Evolutionary conservation across 148 eudicot species (phyloP), one percentile per base, ranked within the genome.

Genomic region (Polygonum maritimum): DNA sequence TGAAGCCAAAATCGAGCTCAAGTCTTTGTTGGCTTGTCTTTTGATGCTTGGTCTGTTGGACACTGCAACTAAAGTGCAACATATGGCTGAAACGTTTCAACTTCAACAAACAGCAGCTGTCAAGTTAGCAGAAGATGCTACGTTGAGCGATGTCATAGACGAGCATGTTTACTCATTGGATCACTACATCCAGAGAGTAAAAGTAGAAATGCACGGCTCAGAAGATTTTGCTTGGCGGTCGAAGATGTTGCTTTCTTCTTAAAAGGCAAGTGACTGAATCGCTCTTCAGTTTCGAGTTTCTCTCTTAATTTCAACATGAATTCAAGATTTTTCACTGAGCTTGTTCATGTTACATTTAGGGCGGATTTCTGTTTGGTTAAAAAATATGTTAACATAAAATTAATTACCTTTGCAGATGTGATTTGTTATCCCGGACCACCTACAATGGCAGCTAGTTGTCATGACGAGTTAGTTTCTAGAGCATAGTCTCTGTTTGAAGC

Each of bases 41-140:
- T 77, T 92, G 75, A 89, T 88, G 91, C 90, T 95, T 73, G 91
- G 90, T 44, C 82, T 89, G 86, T 94, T 88, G 83, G 92, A 89
- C 60, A 80, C 77, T 58, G 98, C 94, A 18, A 87, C 82, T 82
- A 89, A 86, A 78, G 80, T 95, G 82, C 99, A 92, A 69, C 86
- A 83, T 11, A 82, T 84, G 75, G 86, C 74, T 2, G 96, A 86
- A 75, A 84, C 83, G 76, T 89, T 90, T 76, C 97, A 92, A 78
- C 77, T 90, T 57, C 85, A 90, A 79, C 99, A 95, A 74, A 81
- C 81, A 57, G 94, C 99, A 72, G 94, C 99, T n/a, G 87, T 91
- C 58, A 88, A 83, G 79, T 84, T 95, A 76, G 84, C 96, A 11
- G 96, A 88, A 57, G 93, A 92, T 82, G 82, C 94, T 3, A 75